Percentiles rank a stretch among this genome's conserved stretches.
Evolutionary conservation across 257 asterid species (phyloP).

Genomic region (Solanum infundibuliforme): DNA sequence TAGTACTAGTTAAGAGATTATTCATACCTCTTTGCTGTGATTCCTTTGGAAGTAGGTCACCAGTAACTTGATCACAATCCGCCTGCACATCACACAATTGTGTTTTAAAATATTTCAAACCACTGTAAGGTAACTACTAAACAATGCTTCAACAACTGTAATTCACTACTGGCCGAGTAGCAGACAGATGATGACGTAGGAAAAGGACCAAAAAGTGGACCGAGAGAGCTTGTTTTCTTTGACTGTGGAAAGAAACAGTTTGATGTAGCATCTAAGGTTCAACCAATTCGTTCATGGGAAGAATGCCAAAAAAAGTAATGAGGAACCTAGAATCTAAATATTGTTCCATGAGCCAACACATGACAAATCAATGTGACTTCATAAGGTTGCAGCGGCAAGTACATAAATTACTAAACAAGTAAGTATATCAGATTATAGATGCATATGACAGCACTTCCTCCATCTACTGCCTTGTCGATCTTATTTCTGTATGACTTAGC

Average conservation of each 20-base stretch:
- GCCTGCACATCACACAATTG: constrained; percentile 44
- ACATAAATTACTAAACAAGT: not conserved
- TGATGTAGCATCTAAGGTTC: not conserved
- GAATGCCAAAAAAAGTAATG: not conserved
- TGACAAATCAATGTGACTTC: not conserved
- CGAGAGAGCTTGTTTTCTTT: not conserved
- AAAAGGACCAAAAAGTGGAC: not conserved
- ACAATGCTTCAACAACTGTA: not conserved
- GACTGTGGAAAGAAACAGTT: not conserved
- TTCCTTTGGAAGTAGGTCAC: constrained; percentile 95
- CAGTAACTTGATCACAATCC: constrained; percentile 87
- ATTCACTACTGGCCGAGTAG: not conserved
- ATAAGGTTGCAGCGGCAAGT: not conserved
- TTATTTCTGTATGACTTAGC: not conserved
- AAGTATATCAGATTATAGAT: not conserved
- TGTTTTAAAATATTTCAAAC: not conserved
- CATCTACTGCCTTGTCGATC: not conserved
- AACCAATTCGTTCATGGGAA: not conserved
- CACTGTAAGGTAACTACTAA: not conserved
- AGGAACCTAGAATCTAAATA: not conserved
- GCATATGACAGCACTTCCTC: not conserved
- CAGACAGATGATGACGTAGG: not conserved
- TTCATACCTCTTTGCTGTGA: constrained; percentile 88
- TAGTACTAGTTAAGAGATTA: not conserved
- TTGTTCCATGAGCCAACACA: not conserved